These are phyloP conservation scores for Aethionema arabicum DNA, from an alignment of 345 rosid genomes.

Conservation along the genomic window DNA sequence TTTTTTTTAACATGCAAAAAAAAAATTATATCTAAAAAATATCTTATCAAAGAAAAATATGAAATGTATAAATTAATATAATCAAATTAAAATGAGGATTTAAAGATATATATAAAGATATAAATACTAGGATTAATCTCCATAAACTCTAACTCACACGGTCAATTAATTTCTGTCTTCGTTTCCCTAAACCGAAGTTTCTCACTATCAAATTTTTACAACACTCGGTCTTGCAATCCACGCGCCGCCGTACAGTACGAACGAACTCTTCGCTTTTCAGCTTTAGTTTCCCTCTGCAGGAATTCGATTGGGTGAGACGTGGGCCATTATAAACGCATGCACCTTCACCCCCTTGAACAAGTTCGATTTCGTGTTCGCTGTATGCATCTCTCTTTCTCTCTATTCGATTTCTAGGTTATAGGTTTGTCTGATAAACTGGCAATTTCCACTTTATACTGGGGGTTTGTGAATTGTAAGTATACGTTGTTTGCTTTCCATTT, in stretches of 20 bases:
- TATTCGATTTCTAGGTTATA: neutral
- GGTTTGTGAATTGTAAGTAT: neutral
- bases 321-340: constrained; percentile 31
- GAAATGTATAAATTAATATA: too few relatives aligned
- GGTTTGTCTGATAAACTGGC: constrained; percentile 1
- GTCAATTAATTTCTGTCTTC: neutral
- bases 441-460: neutral
- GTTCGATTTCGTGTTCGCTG: constrained; percentile 2
- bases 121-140: too few relatives aligned
- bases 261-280: neutral
- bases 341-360: constrained; percentile 10
- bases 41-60: too few relatives aligned
- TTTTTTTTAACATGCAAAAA: too few relatives aligned
- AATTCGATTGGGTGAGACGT: constrained; percentile 27
- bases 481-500: constrained; percentile 17
- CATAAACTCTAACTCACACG: too few relatives aligned
- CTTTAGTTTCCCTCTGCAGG: constrained; percentile 3
- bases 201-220: neutral
- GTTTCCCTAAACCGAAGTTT: neutral
- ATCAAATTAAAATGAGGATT: too few relatives aligned
- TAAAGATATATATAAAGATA: too few relatives aligned
- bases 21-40: too few relatives aligned
- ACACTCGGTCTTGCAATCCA: constrained; percentile 15
- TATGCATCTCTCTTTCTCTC: constrained; percentile 4
- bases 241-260: constrained; percentile 19